A percentile compares a stretch with the other conserved stretches of the same genome.
phyloP scores from a whole-genome alignment of 2,329 filamentous ascomycete species.

The Fusarium nygamai region DNA sequence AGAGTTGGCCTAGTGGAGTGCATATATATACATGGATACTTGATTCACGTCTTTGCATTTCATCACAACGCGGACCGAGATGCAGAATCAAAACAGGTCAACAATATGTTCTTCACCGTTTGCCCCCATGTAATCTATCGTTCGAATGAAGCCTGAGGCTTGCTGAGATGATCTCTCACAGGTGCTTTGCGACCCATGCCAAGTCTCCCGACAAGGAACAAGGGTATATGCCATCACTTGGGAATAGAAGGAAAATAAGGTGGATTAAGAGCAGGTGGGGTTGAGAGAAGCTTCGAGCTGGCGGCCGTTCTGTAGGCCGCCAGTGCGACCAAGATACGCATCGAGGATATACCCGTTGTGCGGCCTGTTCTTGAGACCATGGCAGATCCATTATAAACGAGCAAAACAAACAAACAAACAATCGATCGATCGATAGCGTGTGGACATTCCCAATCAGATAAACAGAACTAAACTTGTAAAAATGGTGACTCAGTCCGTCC shows the following conservation, averaged over 20 bases:
- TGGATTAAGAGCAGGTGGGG: slow-evolving; percentile 21
- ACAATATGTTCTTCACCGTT: background rate
- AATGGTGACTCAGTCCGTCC: background rate
- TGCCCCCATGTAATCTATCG: background rate
- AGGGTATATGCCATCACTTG: slow-evolving; percentile 2
- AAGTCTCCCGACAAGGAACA: slow-evolving; percentile 33
- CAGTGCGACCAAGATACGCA: slow-evolving; percentile 39
- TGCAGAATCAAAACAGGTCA: slow-evolving; percentile 8
- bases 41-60: slow-evolving; percentile 24
- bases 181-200: slow-evolving; percentile 9
- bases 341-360: slow-evolving; percentile 34
- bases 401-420: slow-evolving; percentile 35
- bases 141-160: background rate
- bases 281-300: slow-evolving; percentile 21
- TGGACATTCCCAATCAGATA: background rate
- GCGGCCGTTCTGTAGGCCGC: slow-evolving; percentile 5
- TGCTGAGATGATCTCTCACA: background rate
- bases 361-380: slow-evolving; percentile 39
- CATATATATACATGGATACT: background rate
- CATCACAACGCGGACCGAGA: slow-evolving; percentile 17
- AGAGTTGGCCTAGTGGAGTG: slow-evolving; percentile 36
- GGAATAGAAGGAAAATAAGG: slow-evolving; percentile 22
- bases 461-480: slow-evolving; percentile 16
- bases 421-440: slow-evolving; percentile 9
- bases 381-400: slow-evolving; percentile 38